Evolutionary conservation across 2,329 filamentous ascomycete species (phyloP).

Genomic region (Arthrobotrys megalospora): DNA sequence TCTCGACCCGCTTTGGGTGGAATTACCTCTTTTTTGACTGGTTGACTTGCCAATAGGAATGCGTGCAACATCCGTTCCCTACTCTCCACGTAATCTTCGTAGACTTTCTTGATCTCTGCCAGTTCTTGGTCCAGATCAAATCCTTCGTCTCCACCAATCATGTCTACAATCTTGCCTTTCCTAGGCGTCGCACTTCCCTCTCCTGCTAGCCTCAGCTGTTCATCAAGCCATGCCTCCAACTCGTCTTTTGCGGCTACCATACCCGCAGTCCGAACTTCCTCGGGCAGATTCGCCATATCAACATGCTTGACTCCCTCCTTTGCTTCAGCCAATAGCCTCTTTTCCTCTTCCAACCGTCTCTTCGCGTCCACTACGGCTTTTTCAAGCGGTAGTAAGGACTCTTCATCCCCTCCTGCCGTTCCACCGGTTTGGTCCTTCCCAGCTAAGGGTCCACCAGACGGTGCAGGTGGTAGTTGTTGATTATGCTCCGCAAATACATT

Average conservation of each 20-base stretch:
- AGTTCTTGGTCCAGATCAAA: conserved; percentile 43
- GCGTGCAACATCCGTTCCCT: conserved; percentile 55
- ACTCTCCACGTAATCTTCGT: conserved; percentile 47
- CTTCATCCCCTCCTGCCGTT: conserved; percentile 35
- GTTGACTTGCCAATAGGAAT: conserved; percentile 51
- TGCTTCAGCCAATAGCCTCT: conserved; percentile 29
- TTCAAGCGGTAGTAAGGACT: conserved; percentile 50
- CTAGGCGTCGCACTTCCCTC: conserved; percentile 54
- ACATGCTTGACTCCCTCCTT: conserved; percentile 31
- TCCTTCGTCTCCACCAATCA: not conserved
- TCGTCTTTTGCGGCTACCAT: conserved; percentile 54
- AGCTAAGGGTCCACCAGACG: conserved; percentile 44
- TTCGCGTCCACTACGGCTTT: conserved; percentile 65
- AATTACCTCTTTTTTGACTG: conserved; percentile 45
- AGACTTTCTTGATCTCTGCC: conserved; percentile 41
- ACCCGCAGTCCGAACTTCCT: conserved; percentile 40
- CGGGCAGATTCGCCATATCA: conserved; percentile 33
- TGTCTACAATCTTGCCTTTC: conserved; percentile 29
- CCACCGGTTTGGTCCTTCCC: conserved; percentile 20
- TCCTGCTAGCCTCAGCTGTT: conserved; percentile 50
- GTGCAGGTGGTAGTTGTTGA: conserved; percentile 35
- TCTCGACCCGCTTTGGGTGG: conserved; percentile 42
- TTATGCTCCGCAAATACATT: conserved; percentile 35
- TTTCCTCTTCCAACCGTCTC: conserved; percentile 60
- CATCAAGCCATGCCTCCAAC: conserved; percentile 56